Evolutionary conservation across 2,329 filamentous ascomycete genomes (phyloP), one percentile per base, ranked within the genome.

Genomic region (Penicillium sp.): DNA sequence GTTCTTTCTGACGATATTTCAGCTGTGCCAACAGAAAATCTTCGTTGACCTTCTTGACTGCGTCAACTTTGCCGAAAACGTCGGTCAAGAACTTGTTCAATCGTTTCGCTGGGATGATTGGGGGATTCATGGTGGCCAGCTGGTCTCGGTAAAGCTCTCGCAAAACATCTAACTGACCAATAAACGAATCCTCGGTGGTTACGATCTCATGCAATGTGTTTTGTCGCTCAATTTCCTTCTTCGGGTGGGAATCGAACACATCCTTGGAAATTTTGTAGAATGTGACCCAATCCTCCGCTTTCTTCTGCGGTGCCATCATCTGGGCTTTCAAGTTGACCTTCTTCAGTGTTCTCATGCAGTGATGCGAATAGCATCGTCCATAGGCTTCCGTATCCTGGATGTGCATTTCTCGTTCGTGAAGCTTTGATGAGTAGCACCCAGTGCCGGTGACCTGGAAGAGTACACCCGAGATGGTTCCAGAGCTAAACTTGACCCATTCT

Each of bases 161-260:
- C 50, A 99, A 81, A 18, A 99, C 89, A 65, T 96, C 89, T 33
- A 99, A 82, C 67, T 95, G 89, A 61, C 88, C 87, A 81, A 97
- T 95, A 70, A 90, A 99, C 11, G 86, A 83, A 71, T 97, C 92
- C 75, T 99, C 94, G 14, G 90, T 91, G 39, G 91, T 92, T 33
- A 99, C 89, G 61, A 99, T 92, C 71, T 99, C 94, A 70, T 99
- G 94, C 26, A 99, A 78, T 55, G 92, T 91, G 70, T 97, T 96
- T 70, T 99, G 94, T 10, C 91, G 87, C 61, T 96, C 89, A 40
- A 97, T 83, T 68, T 99, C 93, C 74, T 96, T 96, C 75, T 88
- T 92, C 50, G 86, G 81, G 59, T 87, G 86, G 2, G 81, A 78
- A 56, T 90, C 89, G 52, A 90, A 77, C 52, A 89, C 84, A 63